Percentiles rank a stretch among this genome's conserved stretches.
These are phyloP conservation scores for Gossypium arboreum DNA, from an alignment of 345 rosid species.

Conservation along the genomic window DNA sequence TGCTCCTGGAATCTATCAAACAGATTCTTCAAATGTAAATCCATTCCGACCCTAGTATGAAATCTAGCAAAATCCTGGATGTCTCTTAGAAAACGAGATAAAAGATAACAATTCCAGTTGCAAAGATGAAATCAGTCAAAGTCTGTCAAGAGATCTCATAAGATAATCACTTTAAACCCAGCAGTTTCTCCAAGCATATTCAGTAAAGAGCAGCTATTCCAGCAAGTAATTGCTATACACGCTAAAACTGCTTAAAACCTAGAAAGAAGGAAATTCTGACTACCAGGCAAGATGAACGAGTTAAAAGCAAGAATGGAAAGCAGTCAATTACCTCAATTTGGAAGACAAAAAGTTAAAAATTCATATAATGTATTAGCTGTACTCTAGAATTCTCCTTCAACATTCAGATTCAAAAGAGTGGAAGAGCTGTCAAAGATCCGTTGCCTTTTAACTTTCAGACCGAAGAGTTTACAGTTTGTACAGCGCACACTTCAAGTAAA, in stretches of 20 bases:
- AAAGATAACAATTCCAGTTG: conserved; percentile 8
- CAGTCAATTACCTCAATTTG: background rate
- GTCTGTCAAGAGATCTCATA: conserved; percentile 5
- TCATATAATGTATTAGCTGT: background rate
- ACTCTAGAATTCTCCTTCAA: background rate
- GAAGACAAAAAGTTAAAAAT: background rate
- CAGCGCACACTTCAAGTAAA: no score
- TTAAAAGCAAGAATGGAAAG: background rate
- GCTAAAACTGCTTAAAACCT: background rate
- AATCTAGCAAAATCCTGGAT: conserved; percentile 19
- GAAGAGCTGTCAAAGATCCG: conserved; percentile 3
- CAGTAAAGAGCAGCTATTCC: background rate
- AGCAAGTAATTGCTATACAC: background rate
- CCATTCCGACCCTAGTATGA: conserved; percentile 33
- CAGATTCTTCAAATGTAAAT: conserved; percentile 61
- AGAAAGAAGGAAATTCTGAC: background rate
- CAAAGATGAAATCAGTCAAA: background rate
- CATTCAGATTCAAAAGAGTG: conserved; percentile 6
- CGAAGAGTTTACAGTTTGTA: background rate
- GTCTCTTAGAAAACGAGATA: background rate
- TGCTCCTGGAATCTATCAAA: conserved; percentile 64
- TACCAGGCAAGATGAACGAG: background rate
- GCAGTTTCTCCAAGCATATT: background rate
- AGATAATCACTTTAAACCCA: background rate
- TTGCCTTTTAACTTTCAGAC: background rate